Evolutionary conservation across 2,329 filamentous ascomycete genomes (phyloP), one percentile per base, ranked within the genome.

Genomic region (Geoglossum cookeanum): DNA sequence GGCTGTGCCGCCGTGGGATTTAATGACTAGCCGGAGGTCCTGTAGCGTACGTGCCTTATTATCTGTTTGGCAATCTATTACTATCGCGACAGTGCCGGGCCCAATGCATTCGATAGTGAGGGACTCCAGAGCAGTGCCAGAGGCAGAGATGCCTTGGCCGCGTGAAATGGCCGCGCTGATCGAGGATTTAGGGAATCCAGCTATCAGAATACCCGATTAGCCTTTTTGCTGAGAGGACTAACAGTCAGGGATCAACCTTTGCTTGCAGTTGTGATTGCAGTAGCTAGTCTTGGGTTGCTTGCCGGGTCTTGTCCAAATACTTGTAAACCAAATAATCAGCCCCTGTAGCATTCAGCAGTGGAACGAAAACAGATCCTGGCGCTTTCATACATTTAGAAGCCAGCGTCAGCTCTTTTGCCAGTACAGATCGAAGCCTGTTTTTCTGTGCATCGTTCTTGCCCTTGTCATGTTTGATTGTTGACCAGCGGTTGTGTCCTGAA

Each of bases 381-480:
- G 8, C n/a, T 7, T 45, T 13, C 76, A 63, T 70, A 87, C 85
- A 73, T 72, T 85, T 89, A 1, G 87, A 87, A 59, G 83, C 83
- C 60, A 83, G 77, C 55, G 83, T 79, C 58, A 97, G 84, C 59
- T 84, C 79, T 62, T 86, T 83, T 27, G 83, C 77, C 63, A 94
- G 78, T 49, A 75, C 69, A 52, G 77, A 79, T 33, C 89, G 83
- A 63, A 83, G 76, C 48, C 77, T 78, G 70, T 81, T 87, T 70
- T 90, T 95, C 63, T 83, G 83, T 59, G 77, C 78, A 69, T 98
- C 92, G 58, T 83, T 85, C 60, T 84, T 87, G 55, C 84, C 89
- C 70, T 98, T 98, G 69, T 92, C 88, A 69, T 97, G 92, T 67
- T 84, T 87, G 71, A 96, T 97, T 66, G 92, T 94, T 58, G 88